Percentiles rank a stretch among this genome's conserved stretches.
phyloP scores from a whole-genome alignment of 352 stramenopile species.

The Blastocystis sp. region DNA sequence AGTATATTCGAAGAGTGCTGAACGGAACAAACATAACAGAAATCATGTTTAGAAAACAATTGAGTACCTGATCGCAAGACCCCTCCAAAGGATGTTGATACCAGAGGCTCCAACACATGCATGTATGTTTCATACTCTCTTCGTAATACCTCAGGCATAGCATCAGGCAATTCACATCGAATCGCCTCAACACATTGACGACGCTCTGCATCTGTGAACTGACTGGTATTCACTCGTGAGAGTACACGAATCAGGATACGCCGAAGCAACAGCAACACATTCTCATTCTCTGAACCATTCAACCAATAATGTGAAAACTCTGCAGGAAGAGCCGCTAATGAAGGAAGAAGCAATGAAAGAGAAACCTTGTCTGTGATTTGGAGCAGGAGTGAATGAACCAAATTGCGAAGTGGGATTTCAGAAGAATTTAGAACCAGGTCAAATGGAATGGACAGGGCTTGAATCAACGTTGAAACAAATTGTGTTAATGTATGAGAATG shows the following conservation, averaged over 20 bases:
- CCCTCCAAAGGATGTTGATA: constrained; percentile 12
- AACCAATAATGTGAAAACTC: background rate
- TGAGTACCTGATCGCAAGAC: constrained; percentile 44
- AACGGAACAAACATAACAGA: too few relatives aligned
- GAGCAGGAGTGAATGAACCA: background rate
- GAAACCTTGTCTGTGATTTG: background rate
- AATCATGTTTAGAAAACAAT: background rate
- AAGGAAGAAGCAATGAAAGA: background rate
- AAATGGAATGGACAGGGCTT: too few relatives aligned
- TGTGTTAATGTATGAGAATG: too few relatives aligned
- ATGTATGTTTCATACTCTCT: constrained; percentile 9
- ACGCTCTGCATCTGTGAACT: background rate
- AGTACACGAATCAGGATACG: background rate
- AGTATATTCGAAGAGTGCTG: too few relatives aligned
- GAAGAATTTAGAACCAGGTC: background rate
- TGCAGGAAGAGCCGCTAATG: background rate
- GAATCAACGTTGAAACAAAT: too few relatives aligned
- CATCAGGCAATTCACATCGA: background rate
- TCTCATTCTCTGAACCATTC: background rate
- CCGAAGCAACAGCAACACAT: background rate
- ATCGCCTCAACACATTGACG: constrained; percentile 13
- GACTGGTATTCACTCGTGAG: background rate
- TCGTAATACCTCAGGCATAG: background rate
- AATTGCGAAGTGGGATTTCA: background rate
- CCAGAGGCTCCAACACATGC: constrained; percentile 14